phyloP scores from a whole-genome alignment of 208 protist genomes.

The Leishmania tarentolae region DNA sequence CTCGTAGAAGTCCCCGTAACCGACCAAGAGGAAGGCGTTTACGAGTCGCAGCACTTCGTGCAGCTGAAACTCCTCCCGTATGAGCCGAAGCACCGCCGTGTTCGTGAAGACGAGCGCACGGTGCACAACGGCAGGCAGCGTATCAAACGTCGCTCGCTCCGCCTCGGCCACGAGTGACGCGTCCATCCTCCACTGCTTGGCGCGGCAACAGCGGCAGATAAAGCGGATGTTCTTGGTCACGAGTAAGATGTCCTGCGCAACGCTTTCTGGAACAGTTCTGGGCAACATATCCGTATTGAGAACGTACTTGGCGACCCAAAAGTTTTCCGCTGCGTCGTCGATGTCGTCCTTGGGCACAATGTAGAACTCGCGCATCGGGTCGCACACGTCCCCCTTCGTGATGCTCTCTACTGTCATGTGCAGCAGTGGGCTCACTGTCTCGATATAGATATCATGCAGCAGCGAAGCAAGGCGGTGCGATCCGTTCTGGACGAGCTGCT shows the following conservation, averaged over 20 bases:
- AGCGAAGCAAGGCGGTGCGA: constrained; percentile 47
- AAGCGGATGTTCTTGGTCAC: constrained; percentile 69
- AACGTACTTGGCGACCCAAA: constrained; percentile 54
- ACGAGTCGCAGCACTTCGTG: constrained; percentile 58
- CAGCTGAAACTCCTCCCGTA: constrained; percentile 60
- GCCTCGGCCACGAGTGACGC: constrained; percentile 43
- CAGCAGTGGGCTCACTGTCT: constrained; percentile 62
- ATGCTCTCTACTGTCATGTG: constrained; percentile 57
- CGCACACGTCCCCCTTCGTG: constrained; percentile 57
- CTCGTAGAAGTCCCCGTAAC: constrained; percentile 73
- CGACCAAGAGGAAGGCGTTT: constrained; percentile 67
- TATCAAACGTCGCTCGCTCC: constrained; percentile 47
- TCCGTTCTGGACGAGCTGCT: constrained; percentile 57
- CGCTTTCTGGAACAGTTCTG: constrained; percentile 38
- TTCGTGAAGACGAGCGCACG: constrained; percentile 51
- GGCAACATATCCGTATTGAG: constrained; percentile 64
- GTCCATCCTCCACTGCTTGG: constrained; percentile 69
- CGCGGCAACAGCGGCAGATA: constrained; percentile 62
- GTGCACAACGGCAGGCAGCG: constrained; percentile 41
- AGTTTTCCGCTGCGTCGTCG: constrained; percentile 53
- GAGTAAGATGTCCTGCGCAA: constrained; percentile 58
- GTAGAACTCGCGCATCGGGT: constrained; percentile 71
- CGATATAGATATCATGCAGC: constrained; percentile 59
- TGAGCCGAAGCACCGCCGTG: constrained; percentile 52
- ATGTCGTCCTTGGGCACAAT: constrained; percentile 40